These are phyloP conservation scores for Cucumis hystrix DNA, from an alignment of 306 rosid genomes.

Conservation along the genomic window DNA sequence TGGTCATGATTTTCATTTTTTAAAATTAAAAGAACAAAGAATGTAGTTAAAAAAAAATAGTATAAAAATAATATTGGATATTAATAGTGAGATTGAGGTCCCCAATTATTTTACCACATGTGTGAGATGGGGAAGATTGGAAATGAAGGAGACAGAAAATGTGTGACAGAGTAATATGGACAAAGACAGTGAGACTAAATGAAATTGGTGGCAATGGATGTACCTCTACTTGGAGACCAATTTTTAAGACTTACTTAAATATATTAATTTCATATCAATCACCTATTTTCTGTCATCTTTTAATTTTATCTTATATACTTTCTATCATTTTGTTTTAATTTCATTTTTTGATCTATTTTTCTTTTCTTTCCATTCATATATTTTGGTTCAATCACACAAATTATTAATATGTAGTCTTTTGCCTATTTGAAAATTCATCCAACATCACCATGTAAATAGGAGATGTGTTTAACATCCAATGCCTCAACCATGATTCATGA, in stretches of 20 bases:
- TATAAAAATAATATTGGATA: neutral
- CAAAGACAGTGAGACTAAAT: conserved; percentile 1
- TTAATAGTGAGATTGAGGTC: neutral
- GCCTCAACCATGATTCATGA: too few species aligned
- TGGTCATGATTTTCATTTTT: neutral
- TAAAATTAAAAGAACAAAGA: neutral
- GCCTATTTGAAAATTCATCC: too few species aligned
- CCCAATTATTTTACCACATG: neutral
- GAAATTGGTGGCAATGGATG: neutral
- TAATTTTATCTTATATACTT: too few species aligned
- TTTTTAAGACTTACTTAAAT: neutral
- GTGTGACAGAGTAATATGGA: conserved; percentile 5
- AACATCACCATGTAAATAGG: too few species aligned
- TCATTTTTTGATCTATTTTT: too few species aligned
- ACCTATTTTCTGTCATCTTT: too few species aligned
- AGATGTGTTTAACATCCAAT: too few species aligned
- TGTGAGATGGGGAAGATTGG: neutral
- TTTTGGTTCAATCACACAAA: too few species aligned
- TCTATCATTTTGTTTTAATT: too few species aligned
- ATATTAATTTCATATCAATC: too few species aligned
- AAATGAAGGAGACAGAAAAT: neutral
- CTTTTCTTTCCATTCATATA: too few species aligned
- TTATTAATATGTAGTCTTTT: too few species aligned
- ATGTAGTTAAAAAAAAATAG: neutral
- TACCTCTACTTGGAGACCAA: neutral